Base-by-base conservation (phyloP, 2,329 filamentous ascomycete species). In the Colletotrichum liriopes region DNA sequence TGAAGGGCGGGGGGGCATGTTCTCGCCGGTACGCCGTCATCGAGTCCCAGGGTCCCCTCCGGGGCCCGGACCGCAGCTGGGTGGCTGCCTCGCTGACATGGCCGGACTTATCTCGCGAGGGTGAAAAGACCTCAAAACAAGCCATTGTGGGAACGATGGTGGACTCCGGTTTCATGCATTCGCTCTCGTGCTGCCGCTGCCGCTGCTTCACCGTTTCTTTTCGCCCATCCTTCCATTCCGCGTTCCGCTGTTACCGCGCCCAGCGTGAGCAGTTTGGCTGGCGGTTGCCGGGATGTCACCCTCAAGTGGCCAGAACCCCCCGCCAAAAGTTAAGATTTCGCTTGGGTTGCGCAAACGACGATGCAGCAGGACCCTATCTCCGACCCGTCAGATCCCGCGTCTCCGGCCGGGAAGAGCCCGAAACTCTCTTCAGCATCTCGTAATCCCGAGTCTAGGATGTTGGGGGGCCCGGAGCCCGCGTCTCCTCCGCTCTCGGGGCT, bases 31-130 rank as follows among this genome's bases (percentile, higher is more conserved):
- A 35, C 20, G 45, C 49, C 45, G 47, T 54, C 11, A 64, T 29
- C 35, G n/a, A 23, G 45, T 18, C 29, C 32, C 29, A 51, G 35
- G 45, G 45, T 51, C 32, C 32, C 59, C 26, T 39, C n/a, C 59
- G n/a, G 59, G 7, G 14, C 45, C 45, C 43, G 45, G 39, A 35
- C 54, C 26, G 37, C 56, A 62, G 26, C 35, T 7, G 32, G 23
- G 23, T 26, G n/a, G 5, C 47, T 41, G 29, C 29, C 29, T 32
- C 23, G 66, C 41, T 12, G 52, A 35, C 51, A 26, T 7, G 41
- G 18, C 26, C 67, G 64, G 68, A 71, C 49, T 67, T 56, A 61
- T 49, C 55, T 67, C 56, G 68, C 43, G 35, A 45, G n/a, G 4
- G 32, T 29, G 7, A 37, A 51, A 37, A 52, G 6, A 37, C 43